Conservation (phyloP, 139 green algal genomes). For the Picocystis salinarum region DNA sequence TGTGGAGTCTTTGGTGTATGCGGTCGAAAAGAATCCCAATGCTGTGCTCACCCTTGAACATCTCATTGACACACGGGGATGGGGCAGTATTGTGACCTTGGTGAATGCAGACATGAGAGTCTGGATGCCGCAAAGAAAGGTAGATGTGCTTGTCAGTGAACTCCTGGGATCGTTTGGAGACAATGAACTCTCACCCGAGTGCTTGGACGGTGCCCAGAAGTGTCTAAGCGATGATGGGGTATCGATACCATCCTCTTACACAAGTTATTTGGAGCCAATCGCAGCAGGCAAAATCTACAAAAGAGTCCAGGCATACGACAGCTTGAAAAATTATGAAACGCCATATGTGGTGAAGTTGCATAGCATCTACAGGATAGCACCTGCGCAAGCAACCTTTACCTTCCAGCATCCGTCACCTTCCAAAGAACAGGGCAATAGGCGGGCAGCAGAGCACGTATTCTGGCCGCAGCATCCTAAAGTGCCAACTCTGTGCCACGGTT, state of each 20-base stretch:
- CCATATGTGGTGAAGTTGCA: conserved; percentile 87
- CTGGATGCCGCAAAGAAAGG: neutral
- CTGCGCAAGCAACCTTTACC: neutral
- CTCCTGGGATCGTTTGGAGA: conserved; percentile 92
- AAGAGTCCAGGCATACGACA: conserved; percentile 32
- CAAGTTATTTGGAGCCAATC: conserved; percentile 47
- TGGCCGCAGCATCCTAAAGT: no score
- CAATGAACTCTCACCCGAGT: conserved; percentile 96
- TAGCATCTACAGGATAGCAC: conserved; percentile 10
- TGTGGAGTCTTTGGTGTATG: conserved; percentile 52
- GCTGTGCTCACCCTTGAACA: conserved; percentile 75
- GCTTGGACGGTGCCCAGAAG: conserved; percentile 63
- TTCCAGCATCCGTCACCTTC: conserved; percentile 6
- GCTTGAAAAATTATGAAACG: conserved; percentile 81
- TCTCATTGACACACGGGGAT: conserved; percentile 45
- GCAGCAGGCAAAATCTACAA: conserved; percentile 61
- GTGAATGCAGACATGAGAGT: conserved; percentile 4
- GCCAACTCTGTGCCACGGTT: no score
- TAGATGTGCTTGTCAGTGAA: conserved; percentile 33
- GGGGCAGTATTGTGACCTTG: conserved; percentile 7
- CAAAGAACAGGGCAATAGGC: conserved; percentile 16
- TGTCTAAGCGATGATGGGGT: conserved; percentile 63
- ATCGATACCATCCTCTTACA: conserved; percentile 61
- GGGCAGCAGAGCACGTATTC: conserved; percentile 3
- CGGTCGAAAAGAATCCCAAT: conserved; percentile 97